Base-by-base conservation (phyloP, 176 grass and related monocot species). In the Themeda triandra region DNA sequence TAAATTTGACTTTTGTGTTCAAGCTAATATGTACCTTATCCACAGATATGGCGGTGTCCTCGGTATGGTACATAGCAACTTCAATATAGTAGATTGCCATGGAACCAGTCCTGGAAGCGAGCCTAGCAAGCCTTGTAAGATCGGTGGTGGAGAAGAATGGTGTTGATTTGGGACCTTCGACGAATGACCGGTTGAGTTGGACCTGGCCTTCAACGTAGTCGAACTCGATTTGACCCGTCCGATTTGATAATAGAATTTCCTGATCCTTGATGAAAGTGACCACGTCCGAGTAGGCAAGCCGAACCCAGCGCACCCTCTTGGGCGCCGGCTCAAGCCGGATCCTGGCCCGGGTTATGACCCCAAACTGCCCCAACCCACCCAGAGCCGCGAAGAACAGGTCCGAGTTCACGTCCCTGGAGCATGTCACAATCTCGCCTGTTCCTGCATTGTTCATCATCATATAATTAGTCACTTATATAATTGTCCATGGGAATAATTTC, bases 181-280 rank as follows among this genome's bases (percentile, higher is more conserved):
- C 33, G 1, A 87, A 85, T 4, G 75, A 66, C 13, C 88, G 35
- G 13, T 75, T 86, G 29, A 86, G 63, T 19, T 86, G 48, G 17
- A 97, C 75, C 27, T 90, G 87, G 6, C 94, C 91, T 80, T 97
- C 91, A 1, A 97, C 66, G 29, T 88, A 97, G 69, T 97, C 82
- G 8, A 97, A 92, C 69, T 36, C 3, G 5, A 37, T 37, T 0
- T 37, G 36, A 40, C 39, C 39, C 1, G 39, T 28, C 32, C 1
- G 23, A 3, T 77, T 53, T 2, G 89, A 92, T 56, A 94, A 82
- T 58, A 94, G 82, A 10, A 66, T 8, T 40, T 93, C 89, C 7
- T 92, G 89, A 40, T 93, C 89, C 18, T 36, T 66, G 3, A 87
- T 92, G 85, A 93, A 93, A 0, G 24, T 2, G 9, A 1, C 54